A percentile compares a stretch with the other conserved stretches of the same genome.
Conservation (phyloP, 352 stramenopile species). For the Phytopythium sindhum region DNA sequence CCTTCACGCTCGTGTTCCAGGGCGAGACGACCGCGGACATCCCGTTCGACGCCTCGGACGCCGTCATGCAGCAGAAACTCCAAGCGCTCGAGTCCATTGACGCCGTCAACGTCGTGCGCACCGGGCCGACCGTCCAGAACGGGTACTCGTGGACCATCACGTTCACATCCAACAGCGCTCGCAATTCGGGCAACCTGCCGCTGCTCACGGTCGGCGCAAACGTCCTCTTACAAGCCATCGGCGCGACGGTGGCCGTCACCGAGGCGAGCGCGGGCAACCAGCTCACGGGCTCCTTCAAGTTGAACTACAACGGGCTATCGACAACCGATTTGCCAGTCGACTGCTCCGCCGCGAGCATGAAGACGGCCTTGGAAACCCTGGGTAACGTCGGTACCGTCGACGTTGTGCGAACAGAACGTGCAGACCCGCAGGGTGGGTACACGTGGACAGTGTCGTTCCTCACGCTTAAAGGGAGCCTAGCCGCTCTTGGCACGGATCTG, state of each 20-base stretch:
- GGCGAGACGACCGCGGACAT: slow-evolving; percentile 88
- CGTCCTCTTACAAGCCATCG: slow-evolving; percentile 29
- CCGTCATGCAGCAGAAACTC: slow-evolving; percentile 54
- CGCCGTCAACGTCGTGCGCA: slow-evolving; percentile 54
- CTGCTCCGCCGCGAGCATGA: slow-evolving; percentile 70
- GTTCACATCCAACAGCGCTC: slow-evolving; percentile 49
- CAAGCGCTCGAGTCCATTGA: slow-evolving; percentile 57
- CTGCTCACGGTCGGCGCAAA: slow-evolving; percentile 45
- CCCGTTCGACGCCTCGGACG: slow-evolving; percentile 70
- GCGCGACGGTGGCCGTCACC: slow-evolving; percentile 32
- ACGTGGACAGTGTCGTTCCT: slow-evolving; percentile 95
- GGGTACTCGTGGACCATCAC: slow-evolving; percentile 79
- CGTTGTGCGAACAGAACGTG: slow-evolving; percentile 44
- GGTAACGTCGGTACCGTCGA: slow-evolving; percentile 50
- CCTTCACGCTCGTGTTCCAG: slow-evolving; percentile 91
- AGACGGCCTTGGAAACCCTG: slow-evolving; percentile 49
- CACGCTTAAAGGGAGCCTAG: slow-evolving; percentile 50
- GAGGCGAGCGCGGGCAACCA: slow-evolving; percentile 55
- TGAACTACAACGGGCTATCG: slow-evolving; percentile 36
- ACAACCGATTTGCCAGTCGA: slow-evolving; percentile 81
- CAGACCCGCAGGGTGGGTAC: slow-evolving; percentile 86
- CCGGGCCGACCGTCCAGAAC: slow-evolving; percentile 45
- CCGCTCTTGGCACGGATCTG: slow-evolving; percentile 25
- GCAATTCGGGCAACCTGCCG: slow-evolving; percentile 63
- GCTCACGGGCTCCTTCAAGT: slow-evolving; percentile 59